Conservation (phyloP, 768 basidiomycete genomes). For the Tulasnella sp. region DNA sequence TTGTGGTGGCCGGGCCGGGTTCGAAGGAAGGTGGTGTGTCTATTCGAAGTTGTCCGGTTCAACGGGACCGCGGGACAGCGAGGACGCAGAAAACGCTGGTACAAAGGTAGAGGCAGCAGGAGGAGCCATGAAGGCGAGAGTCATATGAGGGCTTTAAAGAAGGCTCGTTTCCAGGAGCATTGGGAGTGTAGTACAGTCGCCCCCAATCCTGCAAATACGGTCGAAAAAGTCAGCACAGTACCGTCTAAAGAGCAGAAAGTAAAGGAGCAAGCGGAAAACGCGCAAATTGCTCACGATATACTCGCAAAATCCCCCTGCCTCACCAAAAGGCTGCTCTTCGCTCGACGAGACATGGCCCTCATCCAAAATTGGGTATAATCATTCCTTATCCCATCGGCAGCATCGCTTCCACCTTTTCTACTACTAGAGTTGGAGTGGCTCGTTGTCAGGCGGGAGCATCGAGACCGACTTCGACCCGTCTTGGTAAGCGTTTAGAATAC, state of each 20-base stretch:
- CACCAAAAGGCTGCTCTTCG: constrained; percentile 58
- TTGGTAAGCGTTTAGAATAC: constrained; percentile 74
- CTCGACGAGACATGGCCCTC: constrained; percentile 88
- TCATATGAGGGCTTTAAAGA: no score
- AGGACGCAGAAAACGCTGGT: constrained; percentile 78
- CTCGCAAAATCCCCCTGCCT: constrained; percentile 82
- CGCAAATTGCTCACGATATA: constrained; percentile 53
- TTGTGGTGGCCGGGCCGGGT: no score
- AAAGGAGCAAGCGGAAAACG: neutral
- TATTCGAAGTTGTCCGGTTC: no score
- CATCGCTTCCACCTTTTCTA: constrained; percentile 46
- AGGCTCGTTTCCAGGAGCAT: no score
- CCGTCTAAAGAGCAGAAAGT: neutral
- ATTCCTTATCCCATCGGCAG: neutral
- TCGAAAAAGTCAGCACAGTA: neutral
- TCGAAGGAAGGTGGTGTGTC: no score
- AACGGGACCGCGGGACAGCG: constrained; percentile 49
- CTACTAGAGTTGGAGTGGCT: constrained; percentile 75
- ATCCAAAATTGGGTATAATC: constrained; percentile 79
- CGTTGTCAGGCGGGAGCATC: constrained; percentile 92
- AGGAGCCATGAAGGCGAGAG: no score
- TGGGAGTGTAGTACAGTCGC: constrained; percentile 86
- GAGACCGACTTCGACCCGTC: constrained; percentile 77
- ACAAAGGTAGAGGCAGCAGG: no score
- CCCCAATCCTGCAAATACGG: constrained; percentile 64